phyloP scores from a whole-genome alignment of 352 stramenopile species.

The Aphanomyces cochlioides region DNA sequence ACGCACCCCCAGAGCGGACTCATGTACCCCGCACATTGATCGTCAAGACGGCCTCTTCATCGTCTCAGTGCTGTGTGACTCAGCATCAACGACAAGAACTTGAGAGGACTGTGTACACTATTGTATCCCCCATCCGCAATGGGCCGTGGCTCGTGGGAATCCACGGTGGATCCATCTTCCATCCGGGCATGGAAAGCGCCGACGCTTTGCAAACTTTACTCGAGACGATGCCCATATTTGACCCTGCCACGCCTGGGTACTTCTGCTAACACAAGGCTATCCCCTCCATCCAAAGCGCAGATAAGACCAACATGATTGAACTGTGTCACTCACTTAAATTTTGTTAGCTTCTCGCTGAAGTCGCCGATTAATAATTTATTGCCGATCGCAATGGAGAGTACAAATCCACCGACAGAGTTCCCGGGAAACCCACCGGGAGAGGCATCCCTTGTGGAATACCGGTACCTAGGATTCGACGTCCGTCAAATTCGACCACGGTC shows the following conservation, averaged over 20 bases:
- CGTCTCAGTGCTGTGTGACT: no score
- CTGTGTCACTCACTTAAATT: slow-evolving; percentile 48
- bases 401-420: slow-evolving; percentile 42
- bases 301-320: background rate
- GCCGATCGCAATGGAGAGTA: slow-evolving; percentile 34
- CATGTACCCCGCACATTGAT: no score
- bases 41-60: no score
- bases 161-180: slow-evolving; percentile 46
- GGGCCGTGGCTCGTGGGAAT: slow-evolving; percentile 37
- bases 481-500: slow-evolving; percentile 40
- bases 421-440: slow-evolving; percentile 36
- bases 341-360: slow-evolving; percentile 41
- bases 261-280: slow-evolving; percentile 34
- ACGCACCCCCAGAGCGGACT: no score
- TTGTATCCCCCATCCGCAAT: background rate
- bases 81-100: background rate
- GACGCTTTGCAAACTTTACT: slow-evolving; percentile 6
- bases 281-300: slow-evolving; percentile 55
- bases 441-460: slow-evolving; percentile 37
- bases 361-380: no score
- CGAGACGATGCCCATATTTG: slow-evolving; percentile 51
- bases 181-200: background rate
- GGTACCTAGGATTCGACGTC: slow-evolving; percentile 42
- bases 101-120: background rate
- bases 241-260: slow-evolving; percentile 56